phyloP scores from a whole-genome alignment of 768 basidiomycete species.

The Macrolepiota dolichaula region DNA sequence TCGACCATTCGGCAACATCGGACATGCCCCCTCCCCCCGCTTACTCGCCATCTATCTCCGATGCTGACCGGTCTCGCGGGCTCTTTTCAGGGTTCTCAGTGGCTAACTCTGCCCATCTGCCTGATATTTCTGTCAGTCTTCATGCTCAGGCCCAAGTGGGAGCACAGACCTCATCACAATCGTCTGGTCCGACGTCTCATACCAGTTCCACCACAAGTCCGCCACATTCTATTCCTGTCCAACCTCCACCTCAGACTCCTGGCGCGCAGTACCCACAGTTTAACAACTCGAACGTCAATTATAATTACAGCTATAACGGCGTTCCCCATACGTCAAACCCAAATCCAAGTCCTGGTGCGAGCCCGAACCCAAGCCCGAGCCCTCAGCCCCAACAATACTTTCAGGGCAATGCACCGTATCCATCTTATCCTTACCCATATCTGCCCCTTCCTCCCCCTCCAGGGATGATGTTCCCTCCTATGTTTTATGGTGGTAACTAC shows the following conservation, averaged over 20 bases:
- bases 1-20: not conserved
- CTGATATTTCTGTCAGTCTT: not conserved
- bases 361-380: not conserved
- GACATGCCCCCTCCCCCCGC: not conserved
- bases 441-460: not conserved
- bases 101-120: not conserved
- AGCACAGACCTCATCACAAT: not conserved
- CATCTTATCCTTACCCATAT: not conserved
- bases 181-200: not conserved
- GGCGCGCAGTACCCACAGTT: not conserved
- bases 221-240: not conserved
- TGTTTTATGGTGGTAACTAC: not conserved
- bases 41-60: not conserved
- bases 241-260: not conserved
- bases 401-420: not conserved
- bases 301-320: not conserved
- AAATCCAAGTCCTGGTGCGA: not conserved
- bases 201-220: not conserved
- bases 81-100: not conserved
- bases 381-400: not conserved
- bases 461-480: not conserved
- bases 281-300: not conserved
- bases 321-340: not conserved
- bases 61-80: not conserved
- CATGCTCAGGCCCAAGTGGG: not conserved